phyloP scores from a whole-genome alignment of 1,284 basidiomycete species.

The Boletellus deceptivus region DNA sequence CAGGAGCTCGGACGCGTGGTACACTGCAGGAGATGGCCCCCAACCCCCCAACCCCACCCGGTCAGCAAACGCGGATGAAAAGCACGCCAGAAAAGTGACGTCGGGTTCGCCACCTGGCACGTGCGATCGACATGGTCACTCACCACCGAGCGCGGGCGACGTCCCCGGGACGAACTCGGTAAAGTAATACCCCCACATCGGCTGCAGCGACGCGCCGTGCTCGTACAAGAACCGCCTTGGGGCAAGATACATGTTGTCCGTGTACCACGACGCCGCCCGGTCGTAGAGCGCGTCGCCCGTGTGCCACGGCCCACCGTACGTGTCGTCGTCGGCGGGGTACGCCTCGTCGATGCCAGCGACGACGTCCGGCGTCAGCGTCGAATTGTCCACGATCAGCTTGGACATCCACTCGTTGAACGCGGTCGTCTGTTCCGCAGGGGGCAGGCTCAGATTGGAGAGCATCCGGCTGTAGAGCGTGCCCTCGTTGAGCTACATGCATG shows the following conservation, averaged over 20 bases:
- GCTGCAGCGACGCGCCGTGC: slow-evolving; percentile 45
- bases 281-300: slow-evolving; percentile 61
- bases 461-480: slow-evolving; percentile 10
- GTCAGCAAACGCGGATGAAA: too few relatives aligned
- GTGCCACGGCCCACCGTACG: slow-evolving; percentile 48
- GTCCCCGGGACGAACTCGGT: slow-evolving; percentile 55
- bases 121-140: slow-evolving; percentile 1
- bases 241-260: slow-evolving; percentile 53
- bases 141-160: slow-evolving; percentile 38
- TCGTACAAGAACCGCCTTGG: slow-evolving; percentile 49
- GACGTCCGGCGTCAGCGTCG: slow-evolving; percentile 9
- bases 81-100: too few relatives aligned
- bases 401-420: slow-evolving; percentile 19
- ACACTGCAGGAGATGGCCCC: too few relatives aligned
- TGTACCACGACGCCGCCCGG: slow-evolving; percentile 54
- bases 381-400: slow-evolving; percentile 16
- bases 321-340: slow-evolving; percentile 49
- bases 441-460: slow-evolving; percentile 14
- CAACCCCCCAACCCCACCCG: too few relatives aligned
- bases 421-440: slow-evolving; percentile 15
- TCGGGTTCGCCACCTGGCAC: too few relatives aligned
- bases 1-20: slow-evolving; percentile 16
- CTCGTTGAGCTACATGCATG: slow-evolving; percentile 16
- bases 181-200: slow-evolving; percentile 55
- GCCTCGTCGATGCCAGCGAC: slow-evolving; percentile 35